phyloP scores from a whole-genome alignment of 208 protist genomes.

The Histomonas meleagridis region DNA sequence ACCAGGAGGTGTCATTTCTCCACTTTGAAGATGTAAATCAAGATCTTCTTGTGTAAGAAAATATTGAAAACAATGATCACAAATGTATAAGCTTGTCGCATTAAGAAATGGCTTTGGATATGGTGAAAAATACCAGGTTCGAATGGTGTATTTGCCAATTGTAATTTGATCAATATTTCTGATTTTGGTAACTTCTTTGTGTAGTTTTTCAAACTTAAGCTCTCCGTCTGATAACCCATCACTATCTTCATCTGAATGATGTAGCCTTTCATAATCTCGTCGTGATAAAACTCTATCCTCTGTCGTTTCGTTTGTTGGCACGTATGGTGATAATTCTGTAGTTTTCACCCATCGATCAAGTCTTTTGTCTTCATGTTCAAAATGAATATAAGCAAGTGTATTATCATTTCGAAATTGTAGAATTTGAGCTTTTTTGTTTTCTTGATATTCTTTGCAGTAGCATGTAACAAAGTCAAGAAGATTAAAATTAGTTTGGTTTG shows the following conservation, averaged over 20 bases:
- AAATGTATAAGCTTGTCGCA: slow-evolving; percentile 64
- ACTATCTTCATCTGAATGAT: background rate
- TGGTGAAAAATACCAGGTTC: slow-evolving; percentile 90
- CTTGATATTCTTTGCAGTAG: too few relatives aligned
- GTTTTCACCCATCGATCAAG: background rate
- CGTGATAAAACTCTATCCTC: background rate
- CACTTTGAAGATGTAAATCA: slow-evolving; percentile 48
- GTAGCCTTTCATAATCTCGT: background rate
- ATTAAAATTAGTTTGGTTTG: too few relatives aligned
- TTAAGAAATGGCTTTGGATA: slow-evolving; percentile 64
- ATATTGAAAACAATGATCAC: slow-evolving; percentile 86
- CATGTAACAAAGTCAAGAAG: too few relatives aligned
- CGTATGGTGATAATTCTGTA: background rate
- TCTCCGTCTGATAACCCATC: background rate
- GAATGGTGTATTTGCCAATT: slow-evolving; percentile 78
- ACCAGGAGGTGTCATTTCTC: slow-evolving; percentile 64
- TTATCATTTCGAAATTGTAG: background rate
- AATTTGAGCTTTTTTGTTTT: too few relatives aligned
- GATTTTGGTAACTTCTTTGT: slow-evolving; percentile 71
- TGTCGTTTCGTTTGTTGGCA: background rate
- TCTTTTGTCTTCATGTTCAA: background rate
- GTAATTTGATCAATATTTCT: slow-evolving; percentile 86
- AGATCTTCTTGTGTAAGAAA: slow-evolving; percentile 67
- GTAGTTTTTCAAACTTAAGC: slow-evolving; percentile 51
- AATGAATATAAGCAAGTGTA: slow-evolving; percentile 27